Evolutionary conservation across 768 basidiomycete species (phyloP).

Genomic region (Lactarius indigo): DNA sequence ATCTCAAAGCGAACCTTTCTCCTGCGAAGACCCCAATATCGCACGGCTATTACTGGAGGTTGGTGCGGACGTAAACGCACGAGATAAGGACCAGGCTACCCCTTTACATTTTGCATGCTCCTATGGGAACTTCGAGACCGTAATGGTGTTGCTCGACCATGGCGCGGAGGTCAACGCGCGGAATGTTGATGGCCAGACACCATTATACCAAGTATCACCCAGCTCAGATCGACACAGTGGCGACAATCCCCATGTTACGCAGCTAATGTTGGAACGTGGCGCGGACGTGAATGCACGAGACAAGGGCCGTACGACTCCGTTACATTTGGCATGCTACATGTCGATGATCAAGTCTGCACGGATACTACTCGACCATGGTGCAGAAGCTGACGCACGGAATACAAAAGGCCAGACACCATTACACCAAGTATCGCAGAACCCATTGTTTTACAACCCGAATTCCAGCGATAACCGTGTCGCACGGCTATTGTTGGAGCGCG

Average conservation of each 20-base stretch:
- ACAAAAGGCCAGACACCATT: background rate
- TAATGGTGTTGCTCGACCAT: no score
- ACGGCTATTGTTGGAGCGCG: background rate
- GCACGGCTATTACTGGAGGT: background rate
- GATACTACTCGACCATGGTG: background rate
- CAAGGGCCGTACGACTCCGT: background rate
- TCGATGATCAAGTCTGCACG: background rate
- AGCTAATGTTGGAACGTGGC: no score
- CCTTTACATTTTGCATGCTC: background rate
- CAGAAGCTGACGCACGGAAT: background rate
- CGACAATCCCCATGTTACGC: no score
- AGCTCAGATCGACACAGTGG: no score
- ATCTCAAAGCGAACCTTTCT: background rate
- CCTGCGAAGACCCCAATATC: background rate
- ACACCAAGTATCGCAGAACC: background rate
- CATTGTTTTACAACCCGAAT: no score
- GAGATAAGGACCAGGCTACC: background rate
- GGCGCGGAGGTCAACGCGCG: no score
- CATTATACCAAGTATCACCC: no score
- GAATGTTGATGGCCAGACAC: no score
- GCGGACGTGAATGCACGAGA: no score
- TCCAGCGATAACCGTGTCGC: background rate
- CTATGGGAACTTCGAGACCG: background rate
- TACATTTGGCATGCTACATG: background rate
- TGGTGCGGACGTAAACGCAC: background rate